Percentiles rank a stretch among this genome's conserved stretches.
Conservation (phyloP, 2,329 filamentous ascomycete genomes). For the Aureobasidium sp. region DNA sequence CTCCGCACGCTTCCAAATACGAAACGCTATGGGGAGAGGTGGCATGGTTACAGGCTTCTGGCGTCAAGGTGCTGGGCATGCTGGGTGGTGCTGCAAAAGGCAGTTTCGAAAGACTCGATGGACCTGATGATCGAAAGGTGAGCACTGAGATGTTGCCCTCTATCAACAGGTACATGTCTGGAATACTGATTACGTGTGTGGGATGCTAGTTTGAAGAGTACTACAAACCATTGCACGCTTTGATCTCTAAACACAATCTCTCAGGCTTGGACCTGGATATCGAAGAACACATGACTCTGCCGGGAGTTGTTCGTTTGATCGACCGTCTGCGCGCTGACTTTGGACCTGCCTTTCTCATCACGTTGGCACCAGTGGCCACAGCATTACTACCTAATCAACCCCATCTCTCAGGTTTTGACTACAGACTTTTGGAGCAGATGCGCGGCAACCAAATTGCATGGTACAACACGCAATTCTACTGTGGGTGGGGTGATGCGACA, state of each 20-base stretch:
- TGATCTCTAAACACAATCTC: slow-evolving; percentile 55
- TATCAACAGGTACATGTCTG: not conserved
- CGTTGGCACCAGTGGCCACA: slow-evolving; percentile 73
- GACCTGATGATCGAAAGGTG: slow-evolving; percentile 45
- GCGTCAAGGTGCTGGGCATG: slow-evolving; percentile 79
- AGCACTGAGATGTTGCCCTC: not conserved
- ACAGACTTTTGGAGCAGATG: slow-evolving; percentile 63
- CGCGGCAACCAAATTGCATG: slow-evolving; percentile 63
- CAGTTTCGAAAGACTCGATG: slow-evolving; percentile 54
- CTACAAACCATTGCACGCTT: slow-evolving; percentile 60
- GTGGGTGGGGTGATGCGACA: slow-evolving; percentile 69
- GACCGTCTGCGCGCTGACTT: slow-evolving; percentile 53
- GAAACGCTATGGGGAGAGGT: slow-evolving; percentile 73
- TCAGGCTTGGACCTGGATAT: slow-evolving; percentile 73
- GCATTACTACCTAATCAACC: slow-evolving; percentile 52
- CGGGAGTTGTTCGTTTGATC: slow-evolving; percentile 50
- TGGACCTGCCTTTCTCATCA: slow-evolving; percentile 64
- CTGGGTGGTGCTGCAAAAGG: slow-evolving; percentile 77
- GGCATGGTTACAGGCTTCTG: slow-evolving; percentile 60
- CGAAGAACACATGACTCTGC: slow-evolving; percentile 66
- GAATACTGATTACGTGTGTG: not conserved
- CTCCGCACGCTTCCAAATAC: slow-evolving; percentile 58
- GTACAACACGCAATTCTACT: slow-evolving; percentile 94
- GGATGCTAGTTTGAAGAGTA: slow-evolving; percentile 58
- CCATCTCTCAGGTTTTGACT: slow-evolving; percentile 77